phyloP scores from a whole-genome alignment of 345 rosid genomes.

The Sisymbrium irio region DNA sequence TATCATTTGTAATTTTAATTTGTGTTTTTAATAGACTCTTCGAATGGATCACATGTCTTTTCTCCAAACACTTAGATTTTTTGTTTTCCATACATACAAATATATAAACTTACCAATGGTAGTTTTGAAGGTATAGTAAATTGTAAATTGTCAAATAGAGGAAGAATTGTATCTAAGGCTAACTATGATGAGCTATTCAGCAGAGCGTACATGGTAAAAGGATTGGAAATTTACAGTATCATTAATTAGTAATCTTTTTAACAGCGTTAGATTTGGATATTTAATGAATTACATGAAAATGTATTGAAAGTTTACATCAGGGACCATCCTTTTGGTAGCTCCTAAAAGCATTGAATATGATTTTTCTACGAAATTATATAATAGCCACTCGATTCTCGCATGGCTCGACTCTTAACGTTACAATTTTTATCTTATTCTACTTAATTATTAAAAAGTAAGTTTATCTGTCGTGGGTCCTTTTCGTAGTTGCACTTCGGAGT shows the following conservation, averaged over 20 bases:
- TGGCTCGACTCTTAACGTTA: slow-evolving; percentile 35
- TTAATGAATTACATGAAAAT: slow-evolving; percentile 25
- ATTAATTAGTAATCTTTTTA: slow-evolving; percentile 4
- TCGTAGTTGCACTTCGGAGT: slow-evolving; percentile 27
- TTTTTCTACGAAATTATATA: slow-evolving; percentile 22
- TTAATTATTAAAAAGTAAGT: slow-evolving; percentile 4
- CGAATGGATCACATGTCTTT: no score
- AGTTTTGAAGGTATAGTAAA: background rate
- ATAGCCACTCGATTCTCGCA: slow-evolving; percentile 32
- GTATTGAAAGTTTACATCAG: slow-evolving; percentile 17
- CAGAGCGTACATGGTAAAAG: background rate
- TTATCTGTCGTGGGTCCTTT: slow-evolving; percentile 30
- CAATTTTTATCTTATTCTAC: slow-evolving; percentile 9
- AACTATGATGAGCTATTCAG: background rate
- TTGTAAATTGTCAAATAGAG: background rate
- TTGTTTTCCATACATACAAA: no score
- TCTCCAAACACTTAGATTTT: no score
- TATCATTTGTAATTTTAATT: no score
- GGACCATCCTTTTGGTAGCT: slow-evolving; percentile 47
- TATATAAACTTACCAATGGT: background rate
- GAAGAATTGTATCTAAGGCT: background rate
- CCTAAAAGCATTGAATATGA: slow-evolving; percentile 35
- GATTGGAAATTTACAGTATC: slow-evolving; percentile 5
- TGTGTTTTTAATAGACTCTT: no score
- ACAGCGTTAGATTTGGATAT: slow-evolving; percentile 35